Evolutionary conservation across 768 basidiomycete genomes (phyloP), one percentile per base, ranked within the genome.

Genomic region (Psilocybe cyanescens): DNA sequence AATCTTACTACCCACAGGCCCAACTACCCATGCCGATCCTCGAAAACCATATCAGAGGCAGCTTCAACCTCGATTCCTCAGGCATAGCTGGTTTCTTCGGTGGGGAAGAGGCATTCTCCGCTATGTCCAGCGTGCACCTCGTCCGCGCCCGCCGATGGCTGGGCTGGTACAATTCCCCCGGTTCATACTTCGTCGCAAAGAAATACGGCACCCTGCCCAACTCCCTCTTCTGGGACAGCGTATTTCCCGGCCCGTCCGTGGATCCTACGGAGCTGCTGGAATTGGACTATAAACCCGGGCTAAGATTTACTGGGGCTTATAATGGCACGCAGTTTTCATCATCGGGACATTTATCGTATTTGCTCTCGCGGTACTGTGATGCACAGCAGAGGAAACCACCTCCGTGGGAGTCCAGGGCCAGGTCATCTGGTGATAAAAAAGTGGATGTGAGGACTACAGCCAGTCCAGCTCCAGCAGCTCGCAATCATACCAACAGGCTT

Each of bases 141-240:
- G 50, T 59, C 30, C 58, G 54, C 16, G 53, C 45, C 19, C 46
- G 62, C 8, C 58, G 62, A 29, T 57, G 53, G 58, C 41, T 63
- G 16, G 62, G 62, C 7, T 63, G 62, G 62, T 63, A 63, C 62
- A 63, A 63, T 37, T 63, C 58, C 7, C 62, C 62, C 4, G 62
- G 62, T 35, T 59, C 58, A 46, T 63, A 63, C 31, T 59, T 57
- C 39, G 58, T 59, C 4, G 58, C 62, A 8, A 63, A 60, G 49
- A 63, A 63, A 57, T 63, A 63, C 33, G 62, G 62, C 2, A 52
- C 57, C 3, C 53, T 63, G 6, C 46, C 62, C 9, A 35, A 47
- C 8, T 48, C 54, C 3, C 46, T 37, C 12, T 39, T 63, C 19
- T 63, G 62, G 62, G 58, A 59, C 35, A 49, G 58, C 47, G 28